Evolutionary conservation across 2,329 filamentous ascomycete species (phyloP).

Genomic region (Stagonosporopsis rhizophila): DNA sequence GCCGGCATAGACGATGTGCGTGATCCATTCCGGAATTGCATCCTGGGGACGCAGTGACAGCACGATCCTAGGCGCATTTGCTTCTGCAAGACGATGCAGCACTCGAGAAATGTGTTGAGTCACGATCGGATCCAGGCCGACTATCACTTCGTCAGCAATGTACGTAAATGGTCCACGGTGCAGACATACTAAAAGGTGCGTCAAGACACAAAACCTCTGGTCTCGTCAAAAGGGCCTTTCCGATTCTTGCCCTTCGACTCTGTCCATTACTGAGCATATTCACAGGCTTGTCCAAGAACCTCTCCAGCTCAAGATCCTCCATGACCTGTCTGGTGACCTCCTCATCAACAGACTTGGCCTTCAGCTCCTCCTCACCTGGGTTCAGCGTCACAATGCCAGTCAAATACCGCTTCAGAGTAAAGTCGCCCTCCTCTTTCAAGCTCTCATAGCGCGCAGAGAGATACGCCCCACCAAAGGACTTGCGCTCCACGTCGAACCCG

Average conservation of each 20-base stretch:
- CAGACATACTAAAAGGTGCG: conserved; percentile 77
- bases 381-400: conserved; percentile 85
- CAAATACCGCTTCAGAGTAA: conserved; percentile 81
- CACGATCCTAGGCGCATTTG: conserved; percentile 73
- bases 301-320: conserved; percentile 70
- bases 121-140: conserved; percentile 90
- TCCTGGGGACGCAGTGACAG: conserved; percentile 86
- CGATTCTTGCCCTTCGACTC: conserved; percentile 84
- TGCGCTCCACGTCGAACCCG: conserved; percentile 81
- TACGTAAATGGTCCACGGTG: neutral
- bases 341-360: conserved; percentile 58
- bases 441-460: conserved; percentile 91
- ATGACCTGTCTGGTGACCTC: conserved; percentile 67
- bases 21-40: conserved; percentile 87
- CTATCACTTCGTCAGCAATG: conserved; percentile 38
- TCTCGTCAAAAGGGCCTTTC: conserved; percentile 77
- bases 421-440: conserved; percentile 83
- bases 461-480: conserved; percentile 70
- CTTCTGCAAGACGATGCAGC: conserved; percentile 71
- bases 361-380: conserved; percentile 60
- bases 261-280: conserved; percentile 94
- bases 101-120: conserved; percentile 74
- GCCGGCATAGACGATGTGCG: conserved; percentile 77
- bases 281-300: conserved; percentile 80
- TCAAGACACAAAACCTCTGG: conserved; percentile 83